These are phyloP conservation scores for Tulasnella sp. DNA, from an alignment of 768 basidiomycete genomes.

Conservation along the genomic window DNA sequence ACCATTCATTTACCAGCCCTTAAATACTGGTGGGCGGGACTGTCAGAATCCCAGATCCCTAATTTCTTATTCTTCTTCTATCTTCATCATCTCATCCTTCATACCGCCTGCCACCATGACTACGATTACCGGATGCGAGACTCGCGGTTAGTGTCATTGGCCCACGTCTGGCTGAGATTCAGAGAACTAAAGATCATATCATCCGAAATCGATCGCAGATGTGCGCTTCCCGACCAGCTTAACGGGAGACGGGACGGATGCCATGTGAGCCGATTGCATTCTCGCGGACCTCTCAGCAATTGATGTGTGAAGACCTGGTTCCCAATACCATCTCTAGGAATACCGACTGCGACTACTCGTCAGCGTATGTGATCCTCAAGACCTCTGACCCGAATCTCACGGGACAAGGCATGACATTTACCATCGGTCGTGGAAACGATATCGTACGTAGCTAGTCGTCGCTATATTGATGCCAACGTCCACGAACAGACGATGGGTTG, in stretches of 20 bases:
- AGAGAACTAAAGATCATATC: neutral
- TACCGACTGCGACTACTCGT: conserved; percentile 90
- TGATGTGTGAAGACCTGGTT: neutral
- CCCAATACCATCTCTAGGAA: conserved; percentile 46
- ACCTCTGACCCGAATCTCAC: conserved; percentile 54
- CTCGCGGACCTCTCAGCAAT: neutral
- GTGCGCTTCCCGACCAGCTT: conserved; percentile 87
- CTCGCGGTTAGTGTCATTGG: conserved; percentile 48
- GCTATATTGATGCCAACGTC: neutral
- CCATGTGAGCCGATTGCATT: conserved; percentile 56
- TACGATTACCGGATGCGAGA: conserved; percentile 48
- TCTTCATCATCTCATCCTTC: neutral
- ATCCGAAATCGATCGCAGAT: conserved; percentile 38
- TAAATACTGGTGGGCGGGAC: too few relatives aligned
- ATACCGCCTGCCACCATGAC: conserved; percentile 18
- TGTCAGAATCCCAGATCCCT: too few relatives aligned
- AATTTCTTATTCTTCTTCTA: neutral
- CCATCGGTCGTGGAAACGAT: conserved; percentile 90
- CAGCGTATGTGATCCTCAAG: conserved; percentile 74
- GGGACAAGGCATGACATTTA: conserved; percentile 93
- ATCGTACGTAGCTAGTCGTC: conserved; percentile 40
- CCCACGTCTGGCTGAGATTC: neutral
- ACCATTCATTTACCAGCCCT: neutral
- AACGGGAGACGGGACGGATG: conserved; percentile 87
- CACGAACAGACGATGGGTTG: neutral